These are phyloP conservation scores for Tulasnella sp. DNA, from an alignment of 768 basidiomycete genomes.

Conservation along the genomic window DNA sequence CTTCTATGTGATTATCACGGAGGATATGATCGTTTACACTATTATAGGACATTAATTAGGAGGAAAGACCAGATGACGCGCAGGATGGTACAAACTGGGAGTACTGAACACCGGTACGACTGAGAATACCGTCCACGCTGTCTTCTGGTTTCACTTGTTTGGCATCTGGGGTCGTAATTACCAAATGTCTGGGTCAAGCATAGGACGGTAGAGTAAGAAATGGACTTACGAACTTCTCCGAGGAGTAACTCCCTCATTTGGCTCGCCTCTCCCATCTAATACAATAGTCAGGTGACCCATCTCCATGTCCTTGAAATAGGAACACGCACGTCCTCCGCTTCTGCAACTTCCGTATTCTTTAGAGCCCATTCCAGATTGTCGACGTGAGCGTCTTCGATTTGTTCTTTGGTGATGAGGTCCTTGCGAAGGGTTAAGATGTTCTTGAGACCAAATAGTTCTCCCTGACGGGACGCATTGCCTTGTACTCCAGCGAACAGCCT, in stretches of 20 bases:
- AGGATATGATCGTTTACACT: constrained; percentile 53
- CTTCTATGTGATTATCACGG: constrained; percentile 53
- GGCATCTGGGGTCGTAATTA: not conserved
- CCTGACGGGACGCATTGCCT: constrained; percentile 57
- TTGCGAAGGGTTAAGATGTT: constrained; percentile 75
- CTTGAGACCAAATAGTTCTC: constrained; percentile 73
- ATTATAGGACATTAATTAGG: too few relatives aligned
- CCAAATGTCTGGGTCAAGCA: not conserved
- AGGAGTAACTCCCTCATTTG: constrained; percentile 56
- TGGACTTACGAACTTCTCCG: constrained; percentile 40
- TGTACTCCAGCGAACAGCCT: constrained; percentile 78
- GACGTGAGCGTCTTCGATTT: constrained; percentile 71
- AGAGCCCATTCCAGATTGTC: constrained; percentile 73
- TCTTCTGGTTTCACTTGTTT: constrained; percentile 33
- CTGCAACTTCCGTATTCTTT: constrained; percentile 43
- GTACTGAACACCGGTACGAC: constrained; percentile 52
- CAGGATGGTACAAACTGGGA: constrained; percentile 37
- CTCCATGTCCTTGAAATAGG: too few relatives aligned
- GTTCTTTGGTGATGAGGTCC: constrained; percentile 56
- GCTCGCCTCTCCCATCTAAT: not conserved
- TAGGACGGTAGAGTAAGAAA: not conserved
- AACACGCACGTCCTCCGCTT: constrained; percentile 20
- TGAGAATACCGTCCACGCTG: constrained; percentile 42
- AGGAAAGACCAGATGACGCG: too few relatives aligned
- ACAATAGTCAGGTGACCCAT: too few relatives aligned